phyloP scores from a whole-genome alignment of 495 filamentous ascomycete genomes.

The Neurospora sp. region DNA sequence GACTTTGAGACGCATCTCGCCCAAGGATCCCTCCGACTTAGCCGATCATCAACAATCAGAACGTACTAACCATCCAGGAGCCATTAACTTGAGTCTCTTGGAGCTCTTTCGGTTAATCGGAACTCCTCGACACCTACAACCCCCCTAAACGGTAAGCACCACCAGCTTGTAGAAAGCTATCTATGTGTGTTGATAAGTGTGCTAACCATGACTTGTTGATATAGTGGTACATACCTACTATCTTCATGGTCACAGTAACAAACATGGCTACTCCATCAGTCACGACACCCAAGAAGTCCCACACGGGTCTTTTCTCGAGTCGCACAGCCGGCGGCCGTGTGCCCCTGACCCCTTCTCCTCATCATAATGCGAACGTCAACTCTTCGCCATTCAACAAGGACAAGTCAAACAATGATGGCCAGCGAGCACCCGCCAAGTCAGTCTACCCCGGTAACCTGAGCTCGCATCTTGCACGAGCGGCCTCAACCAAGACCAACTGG shows the following conservation, averaged over 20 bases:
- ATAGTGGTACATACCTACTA: constrained; percentile 21
- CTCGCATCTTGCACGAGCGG: constrained; percentile 61
- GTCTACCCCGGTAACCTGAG: constrained; percentile 61
- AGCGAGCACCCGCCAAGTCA: constrained; percentile 48
- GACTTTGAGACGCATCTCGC: constrained; percentile 27
- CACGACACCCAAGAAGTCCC: constrained; percentile 88
- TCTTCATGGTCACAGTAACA: constrained; percentile 27
- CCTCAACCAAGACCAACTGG: constrained; percentile 48
- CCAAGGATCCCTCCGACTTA: constrained; percentile 35
- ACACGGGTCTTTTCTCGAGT: constrained; percentile 82
- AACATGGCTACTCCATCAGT: constrained; percentile 83
- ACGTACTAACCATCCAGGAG: constrained; percentile 51
- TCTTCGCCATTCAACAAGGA: constrained; percentile 75
- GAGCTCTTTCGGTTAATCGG: constrained; percentile 40
- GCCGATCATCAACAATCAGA: constrained; percentile 38
- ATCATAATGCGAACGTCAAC: constrained; percentile 43
- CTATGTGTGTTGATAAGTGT: constrained; percentile 4
- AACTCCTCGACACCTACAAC: constrained; percentile 16
- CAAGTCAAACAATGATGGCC: constrained; percentile 41
- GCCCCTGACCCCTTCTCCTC: constrained; percentile 87
- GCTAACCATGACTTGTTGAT: constrained; percentile 28
- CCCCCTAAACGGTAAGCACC: constrained; percentile 35
- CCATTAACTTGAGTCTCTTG: constrained; percentile 58
- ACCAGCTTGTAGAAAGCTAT: neutral
- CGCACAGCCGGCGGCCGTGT: constrained; percentile 90